Percentiles rank a stretch among this genome's conserved stretches.
These are phyloP conservation scores for Brassica juncea DNA, from an alignment of 345 rosid genomes.

Conservation along the genomic window DNA sequence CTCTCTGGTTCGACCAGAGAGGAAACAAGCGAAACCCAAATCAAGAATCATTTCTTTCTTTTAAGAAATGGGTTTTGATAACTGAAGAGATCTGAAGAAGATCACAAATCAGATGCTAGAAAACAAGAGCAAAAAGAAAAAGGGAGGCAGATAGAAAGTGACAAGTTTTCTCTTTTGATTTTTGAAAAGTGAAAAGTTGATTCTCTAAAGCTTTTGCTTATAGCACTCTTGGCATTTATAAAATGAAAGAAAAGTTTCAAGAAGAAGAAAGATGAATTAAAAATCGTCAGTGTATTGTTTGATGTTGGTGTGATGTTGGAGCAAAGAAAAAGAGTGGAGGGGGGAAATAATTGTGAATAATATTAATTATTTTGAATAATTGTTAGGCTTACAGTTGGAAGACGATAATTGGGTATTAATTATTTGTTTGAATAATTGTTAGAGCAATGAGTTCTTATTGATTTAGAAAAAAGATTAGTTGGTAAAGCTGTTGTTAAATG, in stretches of 20 bases:
- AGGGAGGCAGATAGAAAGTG: conserved; percentile 19
- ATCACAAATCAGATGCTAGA: conserved; percentile 10
- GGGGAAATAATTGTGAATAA: conserved; percentile 18
- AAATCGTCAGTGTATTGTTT: conserved; percentile 17
- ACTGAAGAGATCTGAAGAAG: conserved; percentile 13
- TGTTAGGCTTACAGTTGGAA: conserved; percentile 32
- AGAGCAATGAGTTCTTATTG: conserved; percentile 4
- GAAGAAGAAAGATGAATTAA: conserved; percentile 7
- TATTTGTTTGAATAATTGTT: conserved; percentile 29
- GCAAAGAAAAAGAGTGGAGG: conserved; percentile 13
- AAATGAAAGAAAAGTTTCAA: not conserved
- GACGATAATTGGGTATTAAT: conserved; percentile 20
- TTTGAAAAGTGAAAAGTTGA: conserved; percentile 7
- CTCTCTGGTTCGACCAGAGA: conserved; percentile 39
- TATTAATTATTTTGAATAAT: conserved; percentile 33
- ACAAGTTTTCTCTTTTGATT: not conserved
- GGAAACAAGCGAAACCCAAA: conserved; percentile 61
- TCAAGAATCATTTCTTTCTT: conserved; percentile 51
- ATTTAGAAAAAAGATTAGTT: conserved; percentile 29
- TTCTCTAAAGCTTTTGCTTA: conserved; percentile 7
- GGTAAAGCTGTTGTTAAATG: conserved; percentile 29
- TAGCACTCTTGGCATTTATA: not conserved
- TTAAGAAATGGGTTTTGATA: conserved; percentile 32
- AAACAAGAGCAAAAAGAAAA: not conserved
- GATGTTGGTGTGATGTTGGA: conserved; percentile 40